These are phyloP conservation scores for Hysterium pulicare DNA, from an alignment of 2,329 filamentous ascomycete species.

Conservation along the genomic window DNA sequence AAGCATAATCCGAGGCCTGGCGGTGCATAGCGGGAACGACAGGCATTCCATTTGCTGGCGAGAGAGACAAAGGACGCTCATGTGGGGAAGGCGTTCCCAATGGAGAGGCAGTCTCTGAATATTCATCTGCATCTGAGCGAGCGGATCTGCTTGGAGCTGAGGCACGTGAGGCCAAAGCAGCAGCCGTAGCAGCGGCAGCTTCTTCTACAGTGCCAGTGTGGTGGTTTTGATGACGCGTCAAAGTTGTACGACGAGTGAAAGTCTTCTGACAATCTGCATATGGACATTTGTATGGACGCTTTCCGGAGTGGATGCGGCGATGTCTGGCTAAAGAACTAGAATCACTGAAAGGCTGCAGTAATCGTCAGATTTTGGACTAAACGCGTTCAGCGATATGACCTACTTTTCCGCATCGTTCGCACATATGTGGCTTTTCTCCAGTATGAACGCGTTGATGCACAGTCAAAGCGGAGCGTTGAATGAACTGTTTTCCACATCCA, in stretches of 20 bases:
- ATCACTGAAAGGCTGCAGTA: slow-evolving; percentile 81
- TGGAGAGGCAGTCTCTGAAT: slow-evolving; percentile 69
- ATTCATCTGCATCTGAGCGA: slow-evolving; percentile 68
- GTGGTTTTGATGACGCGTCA: slow-evolving; percentile 93
- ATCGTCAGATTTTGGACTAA: slow-evolving; percentile 20
- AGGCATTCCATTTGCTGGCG: slow-evolving; percentile 72
- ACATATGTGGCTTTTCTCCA: slow-evolving; percentile 97
- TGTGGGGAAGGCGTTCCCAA: slow-evolving; percentile 78
- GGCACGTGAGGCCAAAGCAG: slow-evolving; percentile 65
- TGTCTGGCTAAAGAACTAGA: slow-evolving; percentile 92
- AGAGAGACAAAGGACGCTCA: slow-evolving; percentile 76
- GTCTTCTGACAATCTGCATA: slow-evolving; percentile 98
- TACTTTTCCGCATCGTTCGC: slow-evolving; percentile 94
- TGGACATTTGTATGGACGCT: slow-evolving; percentile 94
- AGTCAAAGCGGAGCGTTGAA: slow-evolving; percentile 91
- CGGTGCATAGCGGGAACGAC: slow-evolving; percentile 67
- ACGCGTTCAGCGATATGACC: slow-evolving; percentile 18
- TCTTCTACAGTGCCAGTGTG: slow-evolving; percentile 95
- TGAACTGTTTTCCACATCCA: slow-evolving; percentile 92
- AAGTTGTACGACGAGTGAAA: slow-evolving; percentile 89
- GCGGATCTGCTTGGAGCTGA: slow-evolving; percentile 47
- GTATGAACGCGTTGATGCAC: slow-evolving; percentile 95
- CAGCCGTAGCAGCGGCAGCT: slow-evolving; percentile 82
- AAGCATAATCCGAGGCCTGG: slow-evolving; percentile 66
- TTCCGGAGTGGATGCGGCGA: slow-evolving; percentile 90